These are phyloP conservation scores for Gnomoniopsis smithogilvyi DNA, from an alignment of 2,329 filamentous ascomycete genomes.

Conservation along the genomic window DNA sequence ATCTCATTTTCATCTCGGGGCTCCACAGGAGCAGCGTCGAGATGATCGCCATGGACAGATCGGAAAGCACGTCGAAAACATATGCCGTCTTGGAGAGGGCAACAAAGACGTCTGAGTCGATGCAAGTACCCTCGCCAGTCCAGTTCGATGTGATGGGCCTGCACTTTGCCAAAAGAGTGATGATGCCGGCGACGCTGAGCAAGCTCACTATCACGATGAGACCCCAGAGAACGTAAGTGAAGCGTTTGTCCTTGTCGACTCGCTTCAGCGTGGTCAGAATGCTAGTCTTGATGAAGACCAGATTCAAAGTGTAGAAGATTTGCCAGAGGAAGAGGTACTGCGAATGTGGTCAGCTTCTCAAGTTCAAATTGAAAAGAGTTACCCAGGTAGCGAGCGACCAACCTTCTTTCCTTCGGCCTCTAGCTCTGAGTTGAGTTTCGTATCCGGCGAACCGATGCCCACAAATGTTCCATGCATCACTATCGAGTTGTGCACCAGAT, in stretches of 20 bases:
- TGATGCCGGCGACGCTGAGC: conserved; percentile 14
- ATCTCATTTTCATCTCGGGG: conserved; percentile 7
- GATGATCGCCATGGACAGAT: conserved; percentile 14
- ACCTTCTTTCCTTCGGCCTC: conserved; percentile 14
- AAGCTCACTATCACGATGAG: conserved; percentile 15
- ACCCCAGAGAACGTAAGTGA: conserved; percentile 10
- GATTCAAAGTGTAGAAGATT: conserved; percentile 13
- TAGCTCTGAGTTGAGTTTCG: conserved; percentile 13
- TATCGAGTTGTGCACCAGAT: conserved; percentile 16
- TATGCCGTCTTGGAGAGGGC: conserved; percentile 17
- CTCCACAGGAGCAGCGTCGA: conserved; percentile 15
- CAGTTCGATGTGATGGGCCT: conserved; percentile 17
- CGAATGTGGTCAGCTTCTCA: not conserved
- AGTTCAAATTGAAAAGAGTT: not conserved
- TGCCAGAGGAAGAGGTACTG: conserved; percentile 20
- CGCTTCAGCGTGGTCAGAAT: conserved; percentile 15
- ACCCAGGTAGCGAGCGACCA: not conserved
- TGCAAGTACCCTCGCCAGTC: conserved; percentile 11
- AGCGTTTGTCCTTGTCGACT: conserved; percentile 9
- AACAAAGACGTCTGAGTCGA: conserved; percentile 13
- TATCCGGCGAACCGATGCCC: conserved; percentile 16
- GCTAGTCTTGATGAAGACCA: conserved; percentile 18
- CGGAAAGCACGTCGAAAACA: conserved; percentile 14
- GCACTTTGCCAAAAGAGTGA: conserved; percentile 15
- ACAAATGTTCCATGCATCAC: conserved; percentile 18